phyloP scores from a whole-genome alignment of 169 alveolate genomes.

The Plasmodium yoelii region DNA sequence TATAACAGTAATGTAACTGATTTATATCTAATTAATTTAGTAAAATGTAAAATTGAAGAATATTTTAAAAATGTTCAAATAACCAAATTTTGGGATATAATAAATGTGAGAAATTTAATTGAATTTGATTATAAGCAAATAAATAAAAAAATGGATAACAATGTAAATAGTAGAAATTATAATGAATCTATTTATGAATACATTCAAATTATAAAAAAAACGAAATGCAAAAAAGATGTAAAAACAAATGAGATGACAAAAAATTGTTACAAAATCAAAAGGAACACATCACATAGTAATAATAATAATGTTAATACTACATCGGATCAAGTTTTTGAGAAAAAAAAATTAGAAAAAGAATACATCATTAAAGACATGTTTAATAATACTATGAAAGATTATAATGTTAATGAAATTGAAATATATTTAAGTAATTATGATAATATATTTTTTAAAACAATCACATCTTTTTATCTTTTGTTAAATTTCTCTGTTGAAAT shows the following conservation, averaged over 20 bases:
- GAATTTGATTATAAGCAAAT: conserved; percentile 39
- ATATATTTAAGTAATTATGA: conserved; percentile 62
- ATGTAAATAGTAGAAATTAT: not conserved
- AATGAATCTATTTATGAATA: conserved; percentile 61
- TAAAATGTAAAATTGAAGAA: conserved; percentile 60
- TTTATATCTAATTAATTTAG: conserved; percentile 42
- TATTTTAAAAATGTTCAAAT: conserved; percentile 65
- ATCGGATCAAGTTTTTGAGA: not conserved
- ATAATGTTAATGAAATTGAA: conserved; percentile 27
- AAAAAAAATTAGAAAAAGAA: conserved; percentile 31
- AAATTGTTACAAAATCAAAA: not conserved
- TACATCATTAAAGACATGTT: conserved; percentile 37
- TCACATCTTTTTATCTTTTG: conserved; percentile 47
- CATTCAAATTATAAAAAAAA: conserved; percentile 53
- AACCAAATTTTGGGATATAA: conserved; percentile 57
- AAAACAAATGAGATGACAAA: conserved; percentile 23
- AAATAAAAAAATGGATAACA: not conserved
- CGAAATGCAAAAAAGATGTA: conserved; percentile 13
- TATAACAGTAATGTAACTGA: conserved; percentile 29
- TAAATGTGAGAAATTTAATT: conserved; percentile 29
- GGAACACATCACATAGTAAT: not conserved
- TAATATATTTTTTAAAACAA: conserved; percentile 51
- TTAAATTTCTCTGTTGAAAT: conserved; percentile 53
- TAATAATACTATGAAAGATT: conserved; percentile 37
- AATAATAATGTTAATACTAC: too few species aligned